Percentiles rank a stretch among this genome's conserved stretches.
phyloP scores from a whole-genome alignment of 108 stramenopile genomes.

The Cylindrotheca fusiformis region DNA sequence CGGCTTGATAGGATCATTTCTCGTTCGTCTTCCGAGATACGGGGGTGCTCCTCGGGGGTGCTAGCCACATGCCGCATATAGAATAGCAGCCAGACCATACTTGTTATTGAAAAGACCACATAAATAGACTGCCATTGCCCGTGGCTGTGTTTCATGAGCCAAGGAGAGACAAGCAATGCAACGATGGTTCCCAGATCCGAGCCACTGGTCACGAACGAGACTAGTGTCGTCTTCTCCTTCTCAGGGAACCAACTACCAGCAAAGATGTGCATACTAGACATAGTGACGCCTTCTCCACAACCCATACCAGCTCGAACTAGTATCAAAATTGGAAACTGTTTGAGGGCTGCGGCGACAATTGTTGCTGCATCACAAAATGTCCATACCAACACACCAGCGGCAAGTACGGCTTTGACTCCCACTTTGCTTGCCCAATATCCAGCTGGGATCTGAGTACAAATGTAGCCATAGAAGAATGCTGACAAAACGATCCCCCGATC shows the following conservation, averaged over 20 bases:
- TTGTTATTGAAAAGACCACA: not conserved
- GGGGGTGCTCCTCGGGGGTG: not conserved
- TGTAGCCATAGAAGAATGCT: constrained; percentile 10
- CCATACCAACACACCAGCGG: constrained; percentile 1
- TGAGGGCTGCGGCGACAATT: not conserved
- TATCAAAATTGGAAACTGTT: not conserved
- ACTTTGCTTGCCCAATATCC: not conserved
- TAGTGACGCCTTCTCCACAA: constrained; percentile 4
- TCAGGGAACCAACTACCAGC: constrained; percentile 1
- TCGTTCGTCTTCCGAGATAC: not conserved
- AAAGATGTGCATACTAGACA: constrained; percentile 5
- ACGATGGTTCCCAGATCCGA: constrained; percentile 3
- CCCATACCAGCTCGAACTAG: constrained; percentile 7
- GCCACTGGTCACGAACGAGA: constrained; percentile 3
- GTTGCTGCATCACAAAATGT: not conserved
- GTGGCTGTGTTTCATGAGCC: not conserved
- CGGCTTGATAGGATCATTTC: not conserved
- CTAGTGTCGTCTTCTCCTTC: not conserved
- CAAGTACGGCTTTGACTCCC: constrained; percentile 2
- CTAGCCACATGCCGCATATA: constrained; percentile 3
- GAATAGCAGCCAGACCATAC: not conserved
- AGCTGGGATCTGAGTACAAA: constrained; percentile 4
- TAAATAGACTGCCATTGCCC: not conserved
- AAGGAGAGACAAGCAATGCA: constrained; percentile 3
- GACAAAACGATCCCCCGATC: constrained; percentile 9